These are phyloP conservation scores for Cylindrodendrum hubeiense DNA, from an alignment of 2,329 filamentous ascomycete species.

Conservation along the genomic window DNA sequence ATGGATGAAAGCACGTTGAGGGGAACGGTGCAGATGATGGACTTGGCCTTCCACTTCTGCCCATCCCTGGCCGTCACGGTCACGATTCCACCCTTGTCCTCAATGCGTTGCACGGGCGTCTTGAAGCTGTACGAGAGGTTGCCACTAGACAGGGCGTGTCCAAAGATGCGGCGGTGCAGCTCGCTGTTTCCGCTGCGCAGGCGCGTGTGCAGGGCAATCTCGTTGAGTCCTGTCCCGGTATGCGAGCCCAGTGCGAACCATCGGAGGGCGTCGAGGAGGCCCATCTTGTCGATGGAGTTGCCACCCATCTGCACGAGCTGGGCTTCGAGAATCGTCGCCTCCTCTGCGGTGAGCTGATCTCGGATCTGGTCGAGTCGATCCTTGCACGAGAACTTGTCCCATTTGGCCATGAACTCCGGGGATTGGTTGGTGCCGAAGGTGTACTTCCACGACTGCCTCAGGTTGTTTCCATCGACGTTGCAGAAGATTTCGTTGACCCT, in stretches of 20 bases:
- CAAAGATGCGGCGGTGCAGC: slow-evolving; percentile 23
- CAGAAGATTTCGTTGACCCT: slow-evolving; percentile 16
- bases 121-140: slow-evolving; percentile 20
- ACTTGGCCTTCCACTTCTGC: slow-evolving; percentile 11
- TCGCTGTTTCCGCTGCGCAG: slow-evolving; percentile 17
- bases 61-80: slow-evolving; percentile 7
- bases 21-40: slow-evolving; percentile 19
- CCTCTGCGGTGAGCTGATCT: slow-evolving; percentile 38
- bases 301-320: slow-evolving; percentile 19
- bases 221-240: slow-evolving; percentile 8
- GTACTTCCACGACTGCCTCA: slow-evolving; percentile 22
- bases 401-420: slow-evolving; percentile 36
- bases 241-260: slow-evolving; percentile 23
- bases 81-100: not conserved
- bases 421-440: slow-evolving; percentile 32
- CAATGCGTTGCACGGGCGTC: not conserved
- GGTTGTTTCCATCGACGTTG: slow-evolving; percentile 36
- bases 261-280: slow-evolving; percentile 7
- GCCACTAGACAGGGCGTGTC: slow-evolving; percentile 9
- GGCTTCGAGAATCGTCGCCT: slow-evolving; percentile 6
- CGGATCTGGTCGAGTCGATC: slow-evolving; percentile 46
- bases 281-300: slow-evolving; percentile 1
- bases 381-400: slow-evolving; percentile 43
- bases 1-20: slow-evolving; percentile 17
- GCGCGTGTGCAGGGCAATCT: slow-evolving; percentile 20